phyloP scores from a whole-genome alignment of 208 protist species.

The Acanthamoeba triangularis region DNA sequence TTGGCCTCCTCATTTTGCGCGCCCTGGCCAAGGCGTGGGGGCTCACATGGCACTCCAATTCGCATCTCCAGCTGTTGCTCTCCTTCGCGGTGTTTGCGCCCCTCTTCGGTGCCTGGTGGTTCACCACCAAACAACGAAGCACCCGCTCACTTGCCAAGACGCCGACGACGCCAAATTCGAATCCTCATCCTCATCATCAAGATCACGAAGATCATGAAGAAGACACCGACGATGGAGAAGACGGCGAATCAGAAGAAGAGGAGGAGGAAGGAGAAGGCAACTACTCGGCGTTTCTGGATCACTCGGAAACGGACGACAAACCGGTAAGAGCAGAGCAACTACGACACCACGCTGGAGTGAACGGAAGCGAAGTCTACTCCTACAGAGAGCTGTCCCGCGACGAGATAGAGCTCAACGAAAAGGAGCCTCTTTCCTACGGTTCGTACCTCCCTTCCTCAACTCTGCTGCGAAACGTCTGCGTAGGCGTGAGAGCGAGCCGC shows the following conservation, averaged over 20 bases:
- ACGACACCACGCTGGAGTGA: background rate
- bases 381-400: conserved; percentile 30
- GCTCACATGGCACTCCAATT: conserved; percentile 52
- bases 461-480: no score
- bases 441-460: background rate
- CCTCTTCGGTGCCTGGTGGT: conserved; percentile 56
- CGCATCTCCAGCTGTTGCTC: conserved; percentile 28
- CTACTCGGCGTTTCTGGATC: background rate
- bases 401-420: conserved; percentile 17
- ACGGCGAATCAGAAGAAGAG: background rate
- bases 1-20: conserved; percentile 50
- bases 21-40: background rate
- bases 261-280: background rate
- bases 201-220: background rate
- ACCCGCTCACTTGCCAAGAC: background rate
- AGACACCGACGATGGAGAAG: background rate
- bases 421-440: conserved; percentile 70
- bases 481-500: background rate
- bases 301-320: background rate
- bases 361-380: background rate
- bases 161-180: background rate
- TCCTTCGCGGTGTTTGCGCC: conserved; percentile 29
- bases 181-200: background rate
- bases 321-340: background rate
- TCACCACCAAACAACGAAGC: background rate